Evolutionary conservation across 495 filamentous ascomycete species (phyloP).

Genomic region (Xylaria cubensis): DNA sequence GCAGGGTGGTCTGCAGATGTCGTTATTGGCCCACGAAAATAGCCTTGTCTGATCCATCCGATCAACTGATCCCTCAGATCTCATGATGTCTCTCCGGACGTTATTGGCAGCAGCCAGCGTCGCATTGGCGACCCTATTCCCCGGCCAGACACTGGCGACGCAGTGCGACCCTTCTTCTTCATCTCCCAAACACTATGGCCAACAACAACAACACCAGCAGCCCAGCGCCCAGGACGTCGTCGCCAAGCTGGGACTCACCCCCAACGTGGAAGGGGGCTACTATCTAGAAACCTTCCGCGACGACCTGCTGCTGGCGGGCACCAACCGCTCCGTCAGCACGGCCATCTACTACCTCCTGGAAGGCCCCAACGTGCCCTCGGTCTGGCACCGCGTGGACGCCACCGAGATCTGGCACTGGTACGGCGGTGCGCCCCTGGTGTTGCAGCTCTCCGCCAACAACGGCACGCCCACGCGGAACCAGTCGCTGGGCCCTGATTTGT

Average conservation of each 20-base stretch:
- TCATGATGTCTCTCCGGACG: conserved; percentile 11
- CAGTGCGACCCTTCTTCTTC: not conserved
- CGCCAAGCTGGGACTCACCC: conserved; percentile 43
- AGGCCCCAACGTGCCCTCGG: conserved; percentile 44
- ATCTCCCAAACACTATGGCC: too few relatives aligned
- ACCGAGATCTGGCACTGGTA: conserved; percentile 60
- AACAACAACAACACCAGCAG: not conserved
- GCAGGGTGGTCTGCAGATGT: not conserved
- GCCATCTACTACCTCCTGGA: conserved; percentile 59
- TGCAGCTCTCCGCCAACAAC: conserved; percentile 43
- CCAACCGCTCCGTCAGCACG: conserved; percentile 53
- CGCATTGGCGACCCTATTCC: conserved; percentile 17
- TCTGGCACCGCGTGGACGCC: conserved; percentile 57
- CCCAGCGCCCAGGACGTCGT: conserved; percentile 48
- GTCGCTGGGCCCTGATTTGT: conserved; percentile 59
- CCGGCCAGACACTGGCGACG: conserved; percentile 10
- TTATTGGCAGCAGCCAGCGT: conserved; percentile 23
- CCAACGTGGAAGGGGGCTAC: conserved; percentile 56
- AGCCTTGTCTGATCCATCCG: conserved; percentile 4
- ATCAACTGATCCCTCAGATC: conserved; percentile 16
- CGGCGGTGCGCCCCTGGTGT: conserved; percentile 52
- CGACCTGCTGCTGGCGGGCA: conserved; percentile 20
- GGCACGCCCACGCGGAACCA: conserved; percentile 47
- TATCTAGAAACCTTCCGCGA: conserved; percentile 56
- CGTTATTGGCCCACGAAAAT: not conserved